These are phyloP conservation scores for Xenoacremonium recifei DNA, from an alignment of 2,329 filamentous ascomycete genomes.

Conservation along the genomic window DNA sequence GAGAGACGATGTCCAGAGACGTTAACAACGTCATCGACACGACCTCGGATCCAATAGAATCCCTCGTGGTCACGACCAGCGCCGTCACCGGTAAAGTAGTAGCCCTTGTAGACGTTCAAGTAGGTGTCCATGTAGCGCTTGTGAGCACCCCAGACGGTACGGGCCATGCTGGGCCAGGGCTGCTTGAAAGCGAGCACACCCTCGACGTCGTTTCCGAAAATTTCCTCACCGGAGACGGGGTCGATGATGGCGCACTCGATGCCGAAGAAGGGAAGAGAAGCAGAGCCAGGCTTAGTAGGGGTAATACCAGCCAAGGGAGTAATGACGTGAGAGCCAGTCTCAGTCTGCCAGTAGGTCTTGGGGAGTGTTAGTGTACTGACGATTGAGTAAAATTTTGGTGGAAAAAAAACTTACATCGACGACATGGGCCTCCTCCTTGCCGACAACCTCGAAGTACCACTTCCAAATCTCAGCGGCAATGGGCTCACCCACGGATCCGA, in stretches of 20 bases:
- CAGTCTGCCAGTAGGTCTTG: conserved; percentile 99
- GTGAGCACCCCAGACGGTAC: conserved; percentile 96
- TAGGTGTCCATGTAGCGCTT: conserved; percentile 99
- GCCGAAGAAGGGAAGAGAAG: conserved; percentile 95
- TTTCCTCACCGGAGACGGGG: conserved; percentile 89
- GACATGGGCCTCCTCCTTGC: conserved; percentile 89
- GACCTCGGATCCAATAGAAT: conserved; percentile 99
- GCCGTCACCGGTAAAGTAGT: conserved; percentile 95
- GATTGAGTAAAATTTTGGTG: background rate
- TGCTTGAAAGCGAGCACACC: conserved; percentile 97
- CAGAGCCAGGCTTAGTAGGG: conserved; percentile 93
- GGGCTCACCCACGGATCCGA: conserved; percentile 95
- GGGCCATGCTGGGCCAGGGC: conserved; percentile 96
- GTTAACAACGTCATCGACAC: conserved; percentile 98
- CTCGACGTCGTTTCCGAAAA: conserved; percentile 94
- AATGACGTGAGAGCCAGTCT: conserved; percentile 96
- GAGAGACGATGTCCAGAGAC: conserved; percentile 95
- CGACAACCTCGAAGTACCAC: conserved; percentile 96
- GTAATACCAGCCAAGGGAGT: conserved; percentile 90
- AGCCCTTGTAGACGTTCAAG: conserved; percentile 94
- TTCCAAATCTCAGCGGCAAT: conserved; percentile 99
- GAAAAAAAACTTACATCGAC: conserved; percentile 82
- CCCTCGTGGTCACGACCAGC: conserved; percentile 95
- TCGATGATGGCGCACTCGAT: conserved; percentile 98
- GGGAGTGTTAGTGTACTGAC: conserved; percentile 32